Evolutionary conservation across 352 stramenopile genomes (phyloP).

Genomic region (Pythium volutum): DNA sequence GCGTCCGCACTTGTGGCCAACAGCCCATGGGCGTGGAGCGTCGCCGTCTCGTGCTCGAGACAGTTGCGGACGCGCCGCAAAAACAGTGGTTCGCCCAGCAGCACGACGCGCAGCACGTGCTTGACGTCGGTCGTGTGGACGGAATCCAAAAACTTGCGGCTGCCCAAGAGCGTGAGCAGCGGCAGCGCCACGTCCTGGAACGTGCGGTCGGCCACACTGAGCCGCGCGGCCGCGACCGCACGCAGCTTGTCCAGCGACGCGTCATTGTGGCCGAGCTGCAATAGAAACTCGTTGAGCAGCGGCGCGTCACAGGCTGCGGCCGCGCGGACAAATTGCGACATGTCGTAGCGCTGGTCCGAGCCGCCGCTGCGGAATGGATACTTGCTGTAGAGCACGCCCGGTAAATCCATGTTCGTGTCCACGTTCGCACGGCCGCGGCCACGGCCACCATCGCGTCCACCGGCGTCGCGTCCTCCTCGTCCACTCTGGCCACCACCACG

Average conservation of each 20-base stretch:
- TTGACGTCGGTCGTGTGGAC: conserved; percentile 26
- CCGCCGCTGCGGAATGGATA: conserved; percentile 2
- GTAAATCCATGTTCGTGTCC: conserved; percentile 7
- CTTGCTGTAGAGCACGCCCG: conserved; percentile 6
- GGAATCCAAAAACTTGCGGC: conserved; percentile 42
- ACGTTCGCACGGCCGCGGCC: not conserved
- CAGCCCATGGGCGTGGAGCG: not conserved
- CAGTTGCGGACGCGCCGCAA: conserved; percentile 13
- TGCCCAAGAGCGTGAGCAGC: conserved; percentile 37
- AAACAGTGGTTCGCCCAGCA: conserved; percentile 21
- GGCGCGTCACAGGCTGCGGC: not conserved
- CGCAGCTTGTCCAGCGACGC: conserved; percentile 8
- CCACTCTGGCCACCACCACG: not conserved
- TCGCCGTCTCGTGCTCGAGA: not conserved
- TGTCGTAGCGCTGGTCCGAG: conserved; percentile 9
- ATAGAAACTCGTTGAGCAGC: conserved; percentile 7
- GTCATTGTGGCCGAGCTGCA: conserved; percentile 8
- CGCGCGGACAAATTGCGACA: conserved; percentile 10
- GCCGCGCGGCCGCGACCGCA: conserved; percentile 1
- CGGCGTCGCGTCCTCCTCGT: not conserved
- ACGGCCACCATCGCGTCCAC: not conserved
- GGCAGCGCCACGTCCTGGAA: conserved; percentile 23
- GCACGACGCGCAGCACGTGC: conserved; percentile 17
- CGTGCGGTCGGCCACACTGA: conserved; percentile 5
- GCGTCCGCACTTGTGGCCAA: not conserved